Evolutionary conservation across 257 asterid genomes (phyloP).

Genomic region (Coffea eugenioides): DNA sequence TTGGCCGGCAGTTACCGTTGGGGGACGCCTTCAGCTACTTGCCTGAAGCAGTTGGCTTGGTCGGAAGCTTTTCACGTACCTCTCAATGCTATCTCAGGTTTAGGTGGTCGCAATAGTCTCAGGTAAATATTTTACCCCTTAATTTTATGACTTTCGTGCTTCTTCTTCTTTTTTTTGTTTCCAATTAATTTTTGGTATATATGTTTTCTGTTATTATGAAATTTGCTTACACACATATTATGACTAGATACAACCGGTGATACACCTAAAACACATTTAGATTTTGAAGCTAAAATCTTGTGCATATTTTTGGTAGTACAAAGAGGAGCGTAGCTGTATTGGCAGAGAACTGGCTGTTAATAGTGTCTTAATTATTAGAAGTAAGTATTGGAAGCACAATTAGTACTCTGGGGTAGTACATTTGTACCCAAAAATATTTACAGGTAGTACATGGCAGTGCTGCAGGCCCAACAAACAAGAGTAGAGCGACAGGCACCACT

Average conservation of each 20-base stretch:
- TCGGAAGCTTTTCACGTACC: constrained; percentile 84
- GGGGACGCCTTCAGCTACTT: constrained; percentile 78
- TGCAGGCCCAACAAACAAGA: constrained; percentile 9
- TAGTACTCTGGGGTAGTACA: not conserved
- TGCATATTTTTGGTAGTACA: not conserved
- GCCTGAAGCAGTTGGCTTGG: constrained; percentile 67
- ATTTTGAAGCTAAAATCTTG: not conserved
- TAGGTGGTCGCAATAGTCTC: constrained; percentile 39
- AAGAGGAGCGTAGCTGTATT: not conserved
- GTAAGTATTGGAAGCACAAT: not conserved
- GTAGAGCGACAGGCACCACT: not conserved
- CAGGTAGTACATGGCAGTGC: not conserved
- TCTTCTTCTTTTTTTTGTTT: not conserved
- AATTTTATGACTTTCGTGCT: not conserved
- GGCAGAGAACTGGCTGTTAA: not conserved
- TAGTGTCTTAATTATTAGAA: not conserved
- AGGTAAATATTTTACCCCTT: constrained; percentile 37
- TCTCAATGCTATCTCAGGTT: constrained; percentile 40
- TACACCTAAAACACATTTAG: not conserved
- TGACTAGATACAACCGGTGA: not conserved
- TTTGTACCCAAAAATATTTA: not conserved
- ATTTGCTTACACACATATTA: not conserved
- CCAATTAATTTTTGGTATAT: no score
- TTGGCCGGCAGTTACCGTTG: constrained; percentile 70
- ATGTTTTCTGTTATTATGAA: not conserved